These are phyloP conservation scores for Ophidiomyces ophidiicola DNA, from an alignment of 2,329 filamentous ascomycete species.

Conservation along the genomic window DNA sequence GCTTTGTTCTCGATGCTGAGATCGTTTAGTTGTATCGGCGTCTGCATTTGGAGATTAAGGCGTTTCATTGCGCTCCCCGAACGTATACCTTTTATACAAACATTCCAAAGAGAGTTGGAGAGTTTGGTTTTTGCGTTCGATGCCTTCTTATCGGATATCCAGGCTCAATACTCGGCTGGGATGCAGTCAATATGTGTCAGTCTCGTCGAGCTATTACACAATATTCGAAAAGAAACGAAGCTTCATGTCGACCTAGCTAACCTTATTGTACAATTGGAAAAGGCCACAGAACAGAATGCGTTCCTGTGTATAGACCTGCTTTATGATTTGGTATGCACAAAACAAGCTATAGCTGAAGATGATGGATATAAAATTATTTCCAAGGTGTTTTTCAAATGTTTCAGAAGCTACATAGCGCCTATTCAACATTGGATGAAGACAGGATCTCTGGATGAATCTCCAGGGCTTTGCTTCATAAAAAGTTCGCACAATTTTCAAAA, in stretches of 20 bases:
- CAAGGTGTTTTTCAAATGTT: slow-evolving; percentile 64
- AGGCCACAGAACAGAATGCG: slow-evolving; percentile 33
- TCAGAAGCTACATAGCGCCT: slow-evolving; percentile 68
- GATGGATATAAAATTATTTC: slow-evolving; percentile 52
- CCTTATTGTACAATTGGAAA: slow-evolving; percentile 47
- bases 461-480: slow-evolving; percentile 65
- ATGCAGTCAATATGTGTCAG: slow-evolving; percentile 50
- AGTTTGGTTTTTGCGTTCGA: slow-evolving; percentile 49
- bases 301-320: slow-evolving; percentile 70
- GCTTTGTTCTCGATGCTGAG: slow-evolving; percentile 26
- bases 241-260: slow-evolving; percentile 50
- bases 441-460: slow-evolving; percentile 53
- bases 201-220: slow-evolving; percentile 48
- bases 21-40: slow-evolving; percentile 40
- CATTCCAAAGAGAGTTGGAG: slow-evolving; percentile 54
- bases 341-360: slow-evolving; percentile 57
- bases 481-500: slow-evolving; percentile 42
- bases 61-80: slow-evolving; percentile 38
- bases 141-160: slow-evolving; percentile 44
- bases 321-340: slow-evolving; percentile 55
- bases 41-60: slow-evolving; percentile 37
- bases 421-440: slow-evolving; percentile 75
- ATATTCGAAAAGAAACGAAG: slow-evolving; percentile 43
- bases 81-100: slow-evolving; percentile 51
- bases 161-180: slow-evolving; percentile 48